These are phyloP conservation scores for Ophiostoma triangulosporum DNA, from an alignment of 2,329 filamentous ascomycete genomes.

Conservation along the genomic window DNA sequence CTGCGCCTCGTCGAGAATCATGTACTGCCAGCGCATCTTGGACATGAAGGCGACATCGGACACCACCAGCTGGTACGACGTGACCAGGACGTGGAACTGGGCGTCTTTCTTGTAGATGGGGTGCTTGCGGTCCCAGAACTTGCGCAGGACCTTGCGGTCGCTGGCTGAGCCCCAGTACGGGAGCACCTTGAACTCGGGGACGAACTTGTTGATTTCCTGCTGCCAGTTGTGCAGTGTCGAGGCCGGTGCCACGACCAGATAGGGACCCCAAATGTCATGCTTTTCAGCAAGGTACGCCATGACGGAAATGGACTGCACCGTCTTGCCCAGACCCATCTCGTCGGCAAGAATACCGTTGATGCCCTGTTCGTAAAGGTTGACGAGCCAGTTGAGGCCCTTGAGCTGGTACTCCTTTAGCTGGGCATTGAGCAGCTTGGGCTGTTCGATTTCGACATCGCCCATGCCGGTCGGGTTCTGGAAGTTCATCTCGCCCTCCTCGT, in stretches of 20 bases:
- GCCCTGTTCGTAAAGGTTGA: constrained; percentile 96
- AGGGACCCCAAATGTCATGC: constrained; percentile 96
- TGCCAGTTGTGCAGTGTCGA: constrained; percentile 99
- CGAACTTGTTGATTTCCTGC: constrained; percentile 91
- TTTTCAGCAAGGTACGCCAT: constrained; percentile 97
- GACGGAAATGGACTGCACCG: constrained; percentile 95
- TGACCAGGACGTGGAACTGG: constrained; percentile 90
- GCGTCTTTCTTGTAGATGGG: constrained; percentile 89
- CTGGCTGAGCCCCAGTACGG: constrained; percentile 95
- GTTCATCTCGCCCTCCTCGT: constrained; percentile 96
- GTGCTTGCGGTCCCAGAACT: constrained; percentile 98
- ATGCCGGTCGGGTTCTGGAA: constrained; percentile 97
- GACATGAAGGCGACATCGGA: constrained; percentile 95
- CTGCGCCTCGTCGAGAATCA: constrained; percentile 97
- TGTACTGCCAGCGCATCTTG: constrained; percentile 99
- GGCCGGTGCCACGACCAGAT: constrained; percentile 88
- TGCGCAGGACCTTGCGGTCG: constrained; percentile 89
- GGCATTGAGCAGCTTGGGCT: constrained; percentile 84
- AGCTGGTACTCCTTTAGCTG: constrained; percentile 98
- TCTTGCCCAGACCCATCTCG: constrained; percentile 99
- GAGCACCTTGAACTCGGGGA: constrained; percentile 85
- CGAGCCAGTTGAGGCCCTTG: constrained; percentile 98
- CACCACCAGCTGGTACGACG: constrained; percentile 93
- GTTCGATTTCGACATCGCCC: constrained; percentile 84
- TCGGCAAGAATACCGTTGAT: constrained; percentile 99